phyloP scores from a whole-genome alignment of 805 yeast species.

The Brettanomyces custersianus region DNA sequence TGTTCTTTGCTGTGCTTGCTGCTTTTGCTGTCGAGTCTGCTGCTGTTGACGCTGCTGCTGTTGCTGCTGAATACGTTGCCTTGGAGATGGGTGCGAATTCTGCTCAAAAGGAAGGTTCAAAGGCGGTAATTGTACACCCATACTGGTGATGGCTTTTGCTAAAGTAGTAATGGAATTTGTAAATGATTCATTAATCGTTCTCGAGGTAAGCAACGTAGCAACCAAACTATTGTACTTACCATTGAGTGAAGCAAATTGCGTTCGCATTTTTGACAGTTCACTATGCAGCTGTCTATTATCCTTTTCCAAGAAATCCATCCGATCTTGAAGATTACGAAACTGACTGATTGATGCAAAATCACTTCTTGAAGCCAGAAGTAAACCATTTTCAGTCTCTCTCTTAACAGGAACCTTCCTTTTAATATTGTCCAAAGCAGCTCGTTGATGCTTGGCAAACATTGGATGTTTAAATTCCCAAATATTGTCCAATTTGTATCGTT shows the following conservation, averaged over 20 bases:
- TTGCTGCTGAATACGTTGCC: not conserved
- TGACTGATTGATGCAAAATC: constrained; percentile 16
- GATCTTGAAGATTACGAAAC: constrained; percentile 18
- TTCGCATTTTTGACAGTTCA: constrained; percentile 25
- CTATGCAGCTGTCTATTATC: constrained; percentile 20
- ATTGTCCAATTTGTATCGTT: constrained; percentile 45
- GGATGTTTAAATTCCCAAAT: constrained; percentile 93
- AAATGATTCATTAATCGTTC: constrained; percentile 48
- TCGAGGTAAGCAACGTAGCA: constrained; percentile 49
- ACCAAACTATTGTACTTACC: constrained; percentile 57
- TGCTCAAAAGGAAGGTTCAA: constrained; percentile 41
- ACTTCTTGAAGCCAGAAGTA: constrained; percentile 3
- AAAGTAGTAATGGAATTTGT: constrained; percentile 42
- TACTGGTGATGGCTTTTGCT: constrained; percentile 38
- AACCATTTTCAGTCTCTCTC: constrained; percentile 14
- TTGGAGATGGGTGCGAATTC: not conserved
- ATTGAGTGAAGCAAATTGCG: constrained; percentile 34
- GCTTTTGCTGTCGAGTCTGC: not conserved
- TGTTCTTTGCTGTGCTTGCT: not conserved
- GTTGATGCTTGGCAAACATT: constrained; percentile 67
- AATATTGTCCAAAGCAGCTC: constrained; percentile 76
- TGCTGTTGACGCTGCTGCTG: not conserved
- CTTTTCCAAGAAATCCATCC: constrained; percentile 22
- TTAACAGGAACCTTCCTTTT: constrained; percentile 66
- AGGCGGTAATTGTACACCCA: constrained; percentile 63